These are phyloP conservation scores for Sporothrix schenckii DNA, from an alignment of 2,329 filamentous ascomycete genomes.

Conservation along the genomic window DNA sequence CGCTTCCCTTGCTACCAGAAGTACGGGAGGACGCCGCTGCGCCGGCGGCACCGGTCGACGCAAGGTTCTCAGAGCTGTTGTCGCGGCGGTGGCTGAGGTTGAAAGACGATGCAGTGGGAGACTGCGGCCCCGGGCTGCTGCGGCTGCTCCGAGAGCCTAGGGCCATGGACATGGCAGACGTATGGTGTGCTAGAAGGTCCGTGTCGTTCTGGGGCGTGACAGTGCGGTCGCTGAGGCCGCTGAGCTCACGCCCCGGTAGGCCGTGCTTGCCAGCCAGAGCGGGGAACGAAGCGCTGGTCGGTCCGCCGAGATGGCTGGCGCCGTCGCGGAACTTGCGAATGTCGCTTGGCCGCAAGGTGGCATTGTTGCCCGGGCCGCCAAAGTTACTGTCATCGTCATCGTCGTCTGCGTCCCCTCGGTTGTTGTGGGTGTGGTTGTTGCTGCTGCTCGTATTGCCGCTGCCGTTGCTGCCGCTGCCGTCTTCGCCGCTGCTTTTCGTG, in stretches of 20 bases:
- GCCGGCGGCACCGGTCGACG: not conserved
- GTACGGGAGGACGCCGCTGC: not conserved
- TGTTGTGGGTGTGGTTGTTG: conserved; percentile 23
- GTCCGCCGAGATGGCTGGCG: not conserved
- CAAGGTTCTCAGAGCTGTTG: conserved; percentile 22
- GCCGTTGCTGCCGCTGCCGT: conserved; percentile 27
- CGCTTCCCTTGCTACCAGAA: conserved; percentile 4
- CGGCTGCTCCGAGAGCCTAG: conserved; percentile 26
- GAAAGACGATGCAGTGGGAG: not conserved
- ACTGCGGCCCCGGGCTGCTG: conserved; percentile 29
- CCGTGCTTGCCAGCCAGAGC: not conserved
- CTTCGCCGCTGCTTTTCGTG: conserved; percentile 16
- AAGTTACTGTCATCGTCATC: conserved; percentile 41
- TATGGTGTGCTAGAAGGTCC: not conserved
- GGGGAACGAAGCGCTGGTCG: not conserved
- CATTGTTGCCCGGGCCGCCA: conserved; percentile 40
- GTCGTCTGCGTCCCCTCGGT: conserved; percentile 43
- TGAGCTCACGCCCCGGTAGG: conserved; percentile 32
- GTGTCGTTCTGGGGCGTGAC: conserved; percentile 5
- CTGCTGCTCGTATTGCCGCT: conserved; percentile 26
- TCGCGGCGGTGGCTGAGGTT: conserved; percentile 18
- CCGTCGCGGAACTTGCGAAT: conserved; percentile 42
- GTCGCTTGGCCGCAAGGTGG: conserved; percentile 53
- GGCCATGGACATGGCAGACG: not conserved
- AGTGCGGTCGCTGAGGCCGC: conserved; percentile 33